phyloP scores from a whole-genome alignment of 495 filamentous ascomycete genomes.

The Sordaria brevicollis region DNA sequence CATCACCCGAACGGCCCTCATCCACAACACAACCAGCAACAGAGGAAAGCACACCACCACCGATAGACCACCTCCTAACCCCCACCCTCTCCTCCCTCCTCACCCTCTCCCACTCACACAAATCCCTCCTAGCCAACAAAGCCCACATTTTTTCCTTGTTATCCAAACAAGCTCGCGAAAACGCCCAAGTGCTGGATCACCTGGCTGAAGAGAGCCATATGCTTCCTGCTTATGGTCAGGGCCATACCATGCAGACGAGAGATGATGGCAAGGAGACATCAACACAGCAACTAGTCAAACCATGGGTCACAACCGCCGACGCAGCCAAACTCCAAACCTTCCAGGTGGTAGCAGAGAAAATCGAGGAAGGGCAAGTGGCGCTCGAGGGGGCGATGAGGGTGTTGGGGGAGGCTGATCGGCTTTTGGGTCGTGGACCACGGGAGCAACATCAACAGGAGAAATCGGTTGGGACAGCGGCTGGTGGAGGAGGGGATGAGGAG shows the following conservation, averaged over 20 bases:
- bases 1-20: slow-evolving; percentile 17
- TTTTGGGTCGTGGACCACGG: slow-evolving; percentile 15
- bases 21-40: slow-evolving; percentile 12
- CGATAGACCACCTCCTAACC: slow-evolving; percentile 30
- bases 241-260: slow-evolving; percentile 33
- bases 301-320: slow-evolving; percentile 41
- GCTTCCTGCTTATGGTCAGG: slow-evolving; percentile 50
- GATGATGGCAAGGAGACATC: slow-evolving; percentile 9
- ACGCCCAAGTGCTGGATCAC: slow-evolving; percentile 45
- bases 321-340: slow-evolving; percentile 38
- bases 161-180: slow-evolving; percentile 48
- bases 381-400: slow-evolving; percentile 33
- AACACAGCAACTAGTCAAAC: slow-evolving; percentile 29
- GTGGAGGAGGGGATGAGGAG: slow-evolving; percentile 16
- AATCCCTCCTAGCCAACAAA: slow-evolving; percentile 52
- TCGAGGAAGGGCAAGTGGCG: slow-evolving; percentile 34
- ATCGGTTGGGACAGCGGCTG: slow-evolving; percentile 3
- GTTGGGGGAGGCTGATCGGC: slow-evolving; percentile 26
- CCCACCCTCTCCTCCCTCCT: slow-evolving; percentile 47
- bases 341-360: slow-evolving; percentile 37
- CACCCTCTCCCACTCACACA: slow-evolving; percentile 50
- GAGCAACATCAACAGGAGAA: slow-evolving; percentile 3
- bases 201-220: slow-evolving; percentile 61
- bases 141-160: slow-evolving; percentile 49
- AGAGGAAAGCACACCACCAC: slow-evolving; percentile 5